Conservation (phyloP, 306 rosid genomes). For the Casuarina cunninghamiana region DNA sequence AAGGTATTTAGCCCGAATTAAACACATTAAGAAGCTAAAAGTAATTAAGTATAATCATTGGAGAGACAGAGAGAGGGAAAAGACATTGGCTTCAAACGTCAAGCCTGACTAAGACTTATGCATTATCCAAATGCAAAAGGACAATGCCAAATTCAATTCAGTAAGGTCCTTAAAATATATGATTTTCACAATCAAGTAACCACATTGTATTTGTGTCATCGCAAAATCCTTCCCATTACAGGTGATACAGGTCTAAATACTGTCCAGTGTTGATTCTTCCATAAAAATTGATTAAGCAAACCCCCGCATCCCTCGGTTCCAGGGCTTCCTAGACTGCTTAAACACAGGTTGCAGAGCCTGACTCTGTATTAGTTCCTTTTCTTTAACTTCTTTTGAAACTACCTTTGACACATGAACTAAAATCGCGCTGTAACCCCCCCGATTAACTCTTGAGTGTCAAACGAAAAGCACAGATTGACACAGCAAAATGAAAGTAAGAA, state of each 20-base stretch:
- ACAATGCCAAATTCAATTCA: not conserved
- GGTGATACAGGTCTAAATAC: not conserved
- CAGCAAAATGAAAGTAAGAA: not conserved
- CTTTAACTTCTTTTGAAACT: too few relatives aligned
- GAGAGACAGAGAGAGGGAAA: not conserved
- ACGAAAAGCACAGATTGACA: not conserved
- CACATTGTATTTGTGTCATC: not conserved
- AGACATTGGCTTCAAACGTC: not conserved
- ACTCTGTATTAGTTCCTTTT: not conserved
- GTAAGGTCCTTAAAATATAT: not conserved
- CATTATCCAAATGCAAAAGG: not conserved
- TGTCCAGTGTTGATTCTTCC: not conserved
- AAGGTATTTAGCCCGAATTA: slow-evolving; percentile 24
- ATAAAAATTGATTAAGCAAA: not conserved
- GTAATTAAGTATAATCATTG: not conserved
- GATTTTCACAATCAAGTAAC: not conserved
- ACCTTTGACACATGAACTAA: too few relatives aligned
- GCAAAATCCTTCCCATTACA: not conserved
- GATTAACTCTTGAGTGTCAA: not conserved
- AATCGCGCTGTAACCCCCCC: too few relatives aligned
- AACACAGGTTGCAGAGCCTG: not conserved
- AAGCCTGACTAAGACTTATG: not conserved
- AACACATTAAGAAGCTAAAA: slow-evolving; percentile 8
- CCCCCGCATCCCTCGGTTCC: not conserved
- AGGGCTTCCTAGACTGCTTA: not conserved